These are phyloP conservation scores for Plasmopara muralis DNA, from an alignment of 352 stramenopile species.

Conservation along the genomic window DNA sequence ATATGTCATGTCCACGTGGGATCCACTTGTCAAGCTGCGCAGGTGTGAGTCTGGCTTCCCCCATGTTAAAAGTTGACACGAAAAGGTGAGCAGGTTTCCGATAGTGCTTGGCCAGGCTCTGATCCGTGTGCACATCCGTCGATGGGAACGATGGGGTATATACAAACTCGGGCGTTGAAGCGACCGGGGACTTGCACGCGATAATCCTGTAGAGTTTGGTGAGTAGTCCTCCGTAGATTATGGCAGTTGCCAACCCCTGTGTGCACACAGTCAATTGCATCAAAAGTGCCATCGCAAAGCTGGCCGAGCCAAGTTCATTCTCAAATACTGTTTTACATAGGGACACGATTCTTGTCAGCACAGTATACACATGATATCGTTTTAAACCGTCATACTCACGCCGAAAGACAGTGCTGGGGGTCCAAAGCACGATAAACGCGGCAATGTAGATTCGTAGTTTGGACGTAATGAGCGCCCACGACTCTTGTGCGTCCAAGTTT, in stretches of 20 bases:
- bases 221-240: constrained; percentile 55
- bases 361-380: constrained; percentile 3
- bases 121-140: constrained; percentile 16
- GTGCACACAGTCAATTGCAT: constrained; percentile 66
- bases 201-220: constrained; percentile 31
- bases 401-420: constrained; percentile 53
- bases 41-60: constrained; percentile 52
- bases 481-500: constrained; percentile 62
- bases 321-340: constrained; percentile 35
- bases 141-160: constrained; percentile 28
- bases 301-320: constrained; percentile 30
- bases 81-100: constrained; percentile 59
- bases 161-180: constrained; percentile 29
- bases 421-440: constrained; percentile 63
- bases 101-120: constrained; percentile 27
- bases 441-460: constrained; percentile 70
- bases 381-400: constrained; percentile 25
- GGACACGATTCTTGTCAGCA: not conserved
- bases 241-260: constrained; percentile 51
- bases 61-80: constrained; percentile 83
- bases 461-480: constrained; percentile 47
- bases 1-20: constrained; percentile 69
- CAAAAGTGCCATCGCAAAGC: constrained; percentile 43
- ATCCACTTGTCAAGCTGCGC: constrained; percentile 72
- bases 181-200: constrained; percentile 18